Conservation (phyloP, 495 filamentous ascomycete genomes). For the Daldinia childiae region DNA sequence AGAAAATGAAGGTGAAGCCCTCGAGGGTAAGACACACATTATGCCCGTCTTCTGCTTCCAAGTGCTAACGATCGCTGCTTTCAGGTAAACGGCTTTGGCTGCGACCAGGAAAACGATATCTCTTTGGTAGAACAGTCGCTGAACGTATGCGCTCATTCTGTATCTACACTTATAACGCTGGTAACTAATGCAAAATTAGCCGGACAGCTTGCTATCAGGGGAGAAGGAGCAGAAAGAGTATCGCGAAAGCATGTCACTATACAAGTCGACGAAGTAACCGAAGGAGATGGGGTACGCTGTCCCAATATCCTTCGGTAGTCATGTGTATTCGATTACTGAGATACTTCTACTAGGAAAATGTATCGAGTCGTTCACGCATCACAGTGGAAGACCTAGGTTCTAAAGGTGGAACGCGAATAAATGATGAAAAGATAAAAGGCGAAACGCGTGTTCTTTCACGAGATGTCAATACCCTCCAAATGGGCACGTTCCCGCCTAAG, state of each 20-base stretch:
- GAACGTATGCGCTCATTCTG: constrained; percentile 54
- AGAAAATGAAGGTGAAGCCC: constrained; percentile 63
- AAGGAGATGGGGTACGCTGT: constrained; percentile 73
- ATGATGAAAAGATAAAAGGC: constrained; percentile 73
- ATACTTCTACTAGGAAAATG: constrained; percentile 56
- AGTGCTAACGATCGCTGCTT: constrained; percentile 16
- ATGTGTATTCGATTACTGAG: constrained; percentile 23
- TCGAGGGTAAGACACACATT: constrained; percentile 53
- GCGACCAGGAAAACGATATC: constrained; percentile 80
- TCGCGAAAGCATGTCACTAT: constrained; percentile 92
- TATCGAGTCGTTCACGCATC: constrained; percentile 70
- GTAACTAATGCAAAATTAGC: constrained; percentile 42
- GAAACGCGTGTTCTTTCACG: constrained; percentile 60
- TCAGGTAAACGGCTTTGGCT: constrained; percentile 81
- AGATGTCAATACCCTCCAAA: constrained; percentile 69
- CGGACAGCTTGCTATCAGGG: constrained; percentile 69
- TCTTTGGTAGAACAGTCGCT: constrained; percentile 72
- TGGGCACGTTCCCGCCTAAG: constrained; percentile 69
- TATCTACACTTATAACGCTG: background rate
- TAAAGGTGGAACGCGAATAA: constrained; percentile 80
- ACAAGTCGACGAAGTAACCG: constrained; percentile 68
- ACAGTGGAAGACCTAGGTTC: constrained; percentile 75
- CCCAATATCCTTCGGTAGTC: background rate
- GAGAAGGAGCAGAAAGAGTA: constrained; percentile 68
- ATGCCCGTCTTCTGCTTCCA: background rate